Base-by-base conservation (phyloP, 1,284 basidiomycete species). In the Leccinum griseonigrum region DNA sequence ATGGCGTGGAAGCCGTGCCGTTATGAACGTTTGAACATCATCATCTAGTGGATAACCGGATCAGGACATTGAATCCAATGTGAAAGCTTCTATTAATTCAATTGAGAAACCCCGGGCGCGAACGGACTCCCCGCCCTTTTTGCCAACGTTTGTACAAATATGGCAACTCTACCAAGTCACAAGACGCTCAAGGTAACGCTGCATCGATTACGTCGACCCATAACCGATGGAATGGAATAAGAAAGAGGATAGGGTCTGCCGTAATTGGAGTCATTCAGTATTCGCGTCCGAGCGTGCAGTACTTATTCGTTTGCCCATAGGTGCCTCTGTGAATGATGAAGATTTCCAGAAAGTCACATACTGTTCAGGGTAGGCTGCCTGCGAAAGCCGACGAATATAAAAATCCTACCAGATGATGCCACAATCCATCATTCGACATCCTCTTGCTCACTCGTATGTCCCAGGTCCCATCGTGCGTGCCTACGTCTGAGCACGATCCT, bases 401-500 rank as follows among this genome's bases (percentile, higher is more conserved):
- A 61, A 60, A 11, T 4, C 29, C 26, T 52, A 28, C 8, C 5
- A 5, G 26, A 54, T 16, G 11, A 56, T 58, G 56, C 43, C 3
- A 3, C 28, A 22, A 13, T 18, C 26, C 18, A 59, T 65, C 60
- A 54, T 61, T 59, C 51, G 54, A 46, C 18, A 38, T 50, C 29
- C 55, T 51, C 59, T 58, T 63, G 60, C 50, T 34, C 48, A 40
- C 36, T 43, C 31, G 36, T 60, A 72, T 72, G 69, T 64, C 69
- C 46, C 63, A 68, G 54, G 56, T 63, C 10, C 56, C 60, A 40
- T 67, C 65, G 58, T 71, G 56, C 31, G 32, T 60, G 16, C 57
- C 64, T 53, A 61, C 61, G 32, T 62, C 59, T 14, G 64, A 66
- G 57, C 60, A 69, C 61, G 69, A 73, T 63, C 71, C 69, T 34